Base-by-base conservation (phyloP, 2,329 filamentous ascomycete species). In the Pseudogymnoascus verrucosus region DNA sequence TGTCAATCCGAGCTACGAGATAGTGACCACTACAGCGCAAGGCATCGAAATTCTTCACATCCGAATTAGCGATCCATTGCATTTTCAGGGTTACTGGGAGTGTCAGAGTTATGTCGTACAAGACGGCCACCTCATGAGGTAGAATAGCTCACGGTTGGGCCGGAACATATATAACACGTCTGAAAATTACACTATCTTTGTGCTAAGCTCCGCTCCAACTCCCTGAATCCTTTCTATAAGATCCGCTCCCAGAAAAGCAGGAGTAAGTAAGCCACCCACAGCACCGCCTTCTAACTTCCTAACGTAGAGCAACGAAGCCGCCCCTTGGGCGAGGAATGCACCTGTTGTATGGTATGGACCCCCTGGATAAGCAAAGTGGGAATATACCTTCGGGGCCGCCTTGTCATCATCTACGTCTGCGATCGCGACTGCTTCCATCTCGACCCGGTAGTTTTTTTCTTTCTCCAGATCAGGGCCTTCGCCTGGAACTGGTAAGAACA, bases 231-330 rank as follows among this genome's bases (percentile, higher is more conserved):
- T 79, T 70, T 91, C 84, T 65, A 91, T 77, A 70, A 84, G 88
- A 11, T 79, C 76, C 68, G 87, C 84, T 1, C 89, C 89, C 1
- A 93, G 76, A 63, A 84, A 89, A 0, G 89, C 87, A 1, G 89
- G 86, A 1, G 90, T 93, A 66, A 89, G 84, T 19, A 91, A 77
- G 2, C 89, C 89, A 16, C 89, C 89, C 1, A 79, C 79, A 11
- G 90, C 47, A 23, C n/a, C 26, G 4, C 47, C 47, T 8, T 54
- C 47, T 14, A 54, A 16, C 12, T 64, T 64, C 21, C 67, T 65
- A 8, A 21, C 37, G 37, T 68, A 70, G 14, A 71, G 57, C 16
- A 71, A 63, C 14, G 64, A 68, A 16, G 68, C 67, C 14, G 67
- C 69, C 16, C 54, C 69, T 2, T 70, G 62, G 1, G 66, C 65